Conservation (phyloP, 2,329 filamentous ascomycete genomes). For the Colletotrichum australisinense region DNA sequence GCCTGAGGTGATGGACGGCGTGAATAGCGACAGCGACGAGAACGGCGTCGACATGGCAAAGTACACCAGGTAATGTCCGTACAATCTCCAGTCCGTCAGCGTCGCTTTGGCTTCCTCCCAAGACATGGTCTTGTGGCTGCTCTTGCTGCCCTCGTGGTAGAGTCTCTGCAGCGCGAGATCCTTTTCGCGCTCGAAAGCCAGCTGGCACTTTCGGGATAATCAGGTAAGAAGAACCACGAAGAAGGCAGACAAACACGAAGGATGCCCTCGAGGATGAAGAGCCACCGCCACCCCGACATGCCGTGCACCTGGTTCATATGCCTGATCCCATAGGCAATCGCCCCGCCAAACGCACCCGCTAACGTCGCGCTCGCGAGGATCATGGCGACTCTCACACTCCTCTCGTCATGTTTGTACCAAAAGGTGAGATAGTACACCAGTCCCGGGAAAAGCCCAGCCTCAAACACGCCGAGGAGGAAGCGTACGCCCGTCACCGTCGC, state of each 20-base stretch:
- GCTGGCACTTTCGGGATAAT: constrained; percentile 53
- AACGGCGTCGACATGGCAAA: constrained; percentile 65
- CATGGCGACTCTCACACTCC: constrained; percentile 53
- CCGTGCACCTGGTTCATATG: constrained; percentile 42
- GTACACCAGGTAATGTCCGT: constrained; percentile 68
- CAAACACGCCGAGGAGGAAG: constrained; percentile 54
- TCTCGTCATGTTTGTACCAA: constrained; percentile 59
- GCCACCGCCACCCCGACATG: constrained; percentile 46
- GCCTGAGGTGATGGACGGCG: constrained; percentile 69
- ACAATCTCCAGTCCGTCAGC: constrained; percentile 74
- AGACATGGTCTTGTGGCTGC: constrained; percentile 70
- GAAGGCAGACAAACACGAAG: constrained; percentile 44
- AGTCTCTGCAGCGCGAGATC: constrained; percentile 62
- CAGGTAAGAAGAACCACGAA: constrained; percentile 49
- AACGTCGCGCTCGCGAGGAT: constrained; percentile 50
- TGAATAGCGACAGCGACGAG: constrained; percentile 70
- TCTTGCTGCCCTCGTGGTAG: constrained; percentile 61
- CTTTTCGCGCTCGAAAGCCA: constrained; percentile 53
- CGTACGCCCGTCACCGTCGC: constrained; percentile 50
- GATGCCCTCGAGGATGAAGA: constrained; percentile 57
- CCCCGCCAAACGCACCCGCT: constrained; percentile 48
- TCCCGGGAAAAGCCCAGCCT: constrained; percentile 56
- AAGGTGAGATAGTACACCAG: constrained; percentile 54
- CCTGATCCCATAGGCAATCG: constrained; percentile 45
- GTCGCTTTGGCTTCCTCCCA: constrained; percentile 78